Evolutionary conservation across 345 rosid genomes (phyloP).

Genomic region (Populus euphratica): DNA sequence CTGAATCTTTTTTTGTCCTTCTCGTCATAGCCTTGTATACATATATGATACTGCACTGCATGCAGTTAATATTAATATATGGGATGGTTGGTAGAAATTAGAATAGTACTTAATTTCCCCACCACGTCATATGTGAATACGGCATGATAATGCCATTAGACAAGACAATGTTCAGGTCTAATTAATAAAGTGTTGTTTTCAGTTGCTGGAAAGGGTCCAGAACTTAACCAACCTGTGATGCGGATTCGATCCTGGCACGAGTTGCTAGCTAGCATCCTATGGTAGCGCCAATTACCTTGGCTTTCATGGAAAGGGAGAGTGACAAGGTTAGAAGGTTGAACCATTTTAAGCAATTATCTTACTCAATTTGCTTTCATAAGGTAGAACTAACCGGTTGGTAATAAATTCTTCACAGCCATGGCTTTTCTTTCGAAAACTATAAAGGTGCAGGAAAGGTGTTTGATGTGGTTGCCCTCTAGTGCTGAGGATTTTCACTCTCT

Average conservation of each 20-base stretch:
- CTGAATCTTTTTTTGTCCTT: too few relatives aligned
- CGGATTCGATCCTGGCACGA: not conserved
- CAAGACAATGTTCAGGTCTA: not conserved
- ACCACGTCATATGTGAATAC: not conserved
- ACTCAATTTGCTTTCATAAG: not conserved
- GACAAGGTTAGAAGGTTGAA: not conserved
- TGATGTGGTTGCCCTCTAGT: too few relatives aligned
- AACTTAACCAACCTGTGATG: conserved; percentile 27
- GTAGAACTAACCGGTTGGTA: not conserved
- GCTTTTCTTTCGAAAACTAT: not conserved
- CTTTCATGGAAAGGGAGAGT: not conserved
- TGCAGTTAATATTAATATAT: not conserved
- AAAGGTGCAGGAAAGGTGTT: too few relatives aligned
- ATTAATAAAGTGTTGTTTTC: not conserved
- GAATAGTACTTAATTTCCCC: not conserved
- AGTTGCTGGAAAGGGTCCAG: not conserved
- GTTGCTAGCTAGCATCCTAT: not conserved
- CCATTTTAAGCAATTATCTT: not conserved
- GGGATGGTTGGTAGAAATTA: not conserved
- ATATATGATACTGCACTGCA: too few relatives aligned
- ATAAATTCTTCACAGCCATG: not conserved
- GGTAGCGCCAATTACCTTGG: not conserved
- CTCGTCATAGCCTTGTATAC: not conserved
- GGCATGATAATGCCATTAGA: not conserved
- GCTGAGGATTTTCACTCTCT: too few relatives aligned